These are phyloP conservation scores for Pseudocercospora macadamiae DNA, from an alignment of 2,329 filamentous ascomycete genomes.

Conservation along the genomic window DNA sequence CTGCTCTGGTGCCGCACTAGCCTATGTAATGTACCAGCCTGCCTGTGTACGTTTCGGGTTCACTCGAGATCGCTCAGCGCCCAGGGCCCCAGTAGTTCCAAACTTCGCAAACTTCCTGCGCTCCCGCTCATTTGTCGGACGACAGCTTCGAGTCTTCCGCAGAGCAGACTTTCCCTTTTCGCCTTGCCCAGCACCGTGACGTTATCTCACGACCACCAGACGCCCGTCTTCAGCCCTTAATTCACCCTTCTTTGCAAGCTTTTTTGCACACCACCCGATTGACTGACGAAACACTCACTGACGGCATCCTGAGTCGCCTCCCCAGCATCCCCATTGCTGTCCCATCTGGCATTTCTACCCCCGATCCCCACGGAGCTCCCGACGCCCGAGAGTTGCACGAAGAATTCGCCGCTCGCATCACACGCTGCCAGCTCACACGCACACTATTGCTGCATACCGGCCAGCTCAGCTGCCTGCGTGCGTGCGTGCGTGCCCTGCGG, in stretches of 20 bases:
- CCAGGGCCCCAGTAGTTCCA: neutral
- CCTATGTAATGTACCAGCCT: neutral
- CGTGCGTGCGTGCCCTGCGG: slow-evolving; percentile 7
- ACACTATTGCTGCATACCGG: neutral
- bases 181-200: neutral
- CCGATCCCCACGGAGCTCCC: neutral
- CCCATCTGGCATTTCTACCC: neutral
- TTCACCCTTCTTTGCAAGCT: slow-evolving; percentile 5
- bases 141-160: neutral
- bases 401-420: slow-evolving; percentile 1
- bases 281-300: neutral
- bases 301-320: neutral
- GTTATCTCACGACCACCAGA: neutral
- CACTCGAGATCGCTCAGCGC: neutral
- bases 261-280: neutral
- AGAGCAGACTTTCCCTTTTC: neutral
- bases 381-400: slow-evolving; percentile 5
- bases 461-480: too few species aligned
- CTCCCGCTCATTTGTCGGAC: slow-evolving; percentile 4
- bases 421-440: neutral
- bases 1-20: neutral
- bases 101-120: neutral
- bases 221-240: neutral
- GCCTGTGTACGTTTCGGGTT: neutral
- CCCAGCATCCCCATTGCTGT: neutral